Conservation (phyloP, 768 basidiomycete species). For the Calocera viscosa region DNA sequence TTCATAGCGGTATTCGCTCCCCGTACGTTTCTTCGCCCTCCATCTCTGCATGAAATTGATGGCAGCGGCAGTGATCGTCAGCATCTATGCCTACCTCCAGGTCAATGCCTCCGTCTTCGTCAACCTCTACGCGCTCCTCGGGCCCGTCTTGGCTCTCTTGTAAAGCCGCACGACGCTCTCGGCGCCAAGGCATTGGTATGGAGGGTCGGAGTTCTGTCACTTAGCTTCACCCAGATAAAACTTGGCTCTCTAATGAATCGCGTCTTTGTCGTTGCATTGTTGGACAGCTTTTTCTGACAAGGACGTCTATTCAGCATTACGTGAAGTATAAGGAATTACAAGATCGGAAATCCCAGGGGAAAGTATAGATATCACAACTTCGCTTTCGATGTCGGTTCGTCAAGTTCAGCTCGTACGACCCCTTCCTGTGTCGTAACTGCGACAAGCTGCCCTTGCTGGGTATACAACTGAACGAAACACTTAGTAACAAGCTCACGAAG, state of each 20-base stretch:
- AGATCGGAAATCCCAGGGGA: too few relatives aligned
- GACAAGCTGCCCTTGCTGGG: slow-evolving; percentile 49
- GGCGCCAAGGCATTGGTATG: background rate
- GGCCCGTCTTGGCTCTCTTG: background rate
- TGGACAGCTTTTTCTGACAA: too few relatives aligned
- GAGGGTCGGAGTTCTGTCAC: too few relatives aligned
- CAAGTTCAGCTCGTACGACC: slow-evolving; percentile 23
- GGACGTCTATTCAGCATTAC: background rate
- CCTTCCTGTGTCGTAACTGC: slow-evolving; percentile 77
- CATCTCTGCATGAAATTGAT: background rate
- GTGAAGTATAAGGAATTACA: background rate
- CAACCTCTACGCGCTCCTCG: background rate
- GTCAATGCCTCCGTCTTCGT: background rate
- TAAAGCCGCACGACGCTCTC: background rate
- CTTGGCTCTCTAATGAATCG: too few relatives aligned
- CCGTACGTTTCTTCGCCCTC: background rate
- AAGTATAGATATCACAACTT: background rate
- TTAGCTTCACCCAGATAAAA: too few relatives aligned
- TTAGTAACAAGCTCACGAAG: too few relatives aligned
- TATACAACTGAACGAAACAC: slow-evolving; percentile 52
- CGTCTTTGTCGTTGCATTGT: too few relatives aligned
- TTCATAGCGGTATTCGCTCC: background rate
- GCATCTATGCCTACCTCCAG: background rate
- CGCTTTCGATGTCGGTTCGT: background rate
- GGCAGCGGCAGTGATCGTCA: background rate